Conservation (phyloP, 1,284 basidiomycete genomes). For the Paramarasmius palmivorus region DNA sequence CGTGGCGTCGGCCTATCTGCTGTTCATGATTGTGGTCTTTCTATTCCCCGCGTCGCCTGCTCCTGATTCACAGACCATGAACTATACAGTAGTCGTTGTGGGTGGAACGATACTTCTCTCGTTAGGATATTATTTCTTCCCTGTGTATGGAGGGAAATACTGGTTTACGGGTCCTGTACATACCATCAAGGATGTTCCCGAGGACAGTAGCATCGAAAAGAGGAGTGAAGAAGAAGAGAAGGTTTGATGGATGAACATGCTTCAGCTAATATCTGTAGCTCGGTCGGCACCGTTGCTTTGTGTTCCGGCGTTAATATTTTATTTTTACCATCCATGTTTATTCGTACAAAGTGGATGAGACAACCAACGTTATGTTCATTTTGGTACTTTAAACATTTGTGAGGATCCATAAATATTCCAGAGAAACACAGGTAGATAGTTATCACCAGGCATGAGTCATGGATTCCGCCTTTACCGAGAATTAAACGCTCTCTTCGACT, state of each 20-base stretch:
- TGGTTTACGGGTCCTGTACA: constrained; percentile 22
- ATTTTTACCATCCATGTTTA: no score
- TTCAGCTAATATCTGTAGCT: no score
- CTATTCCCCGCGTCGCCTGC: constrained; percentile 21
- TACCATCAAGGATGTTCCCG: constrained; percentile 11
- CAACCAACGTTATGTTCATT: no score
- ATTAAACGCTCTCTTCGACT: background rate
- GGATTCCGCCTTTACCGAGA: constrained; percentile 17
- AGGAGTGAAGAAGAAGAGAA: no score
- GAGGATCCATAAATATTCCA: no score
- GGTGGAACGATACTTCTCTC: constrained; percentile 7
- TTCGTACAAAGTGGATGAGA: no score
- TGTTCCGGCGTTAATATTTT: no score
- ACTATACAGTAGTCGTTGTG: constrained; percentile 18
- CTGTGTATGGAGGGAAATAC: constrained; percentile 17
- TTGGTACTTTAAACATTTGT: no score
- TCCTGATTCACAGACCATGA: constrained; percentile 17
- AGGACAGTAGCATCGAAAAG: background rate
- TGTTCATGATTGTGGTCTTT: constrained; percentile 25
- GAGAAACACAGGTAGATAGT: constrained; percentile 15
- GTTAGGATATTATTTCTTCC: constrained; percentile 16
- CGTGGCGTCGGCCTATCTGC: constrained; percentile 21
- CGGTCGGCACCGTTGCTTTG: no score
- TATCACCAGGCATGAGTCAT: constrained; percentile 9
- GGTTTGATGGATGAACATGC: no score